phyloP scores from a whole-genome alignment of 805 yeast genomes.

The Candida rishiriensis region DNA sequence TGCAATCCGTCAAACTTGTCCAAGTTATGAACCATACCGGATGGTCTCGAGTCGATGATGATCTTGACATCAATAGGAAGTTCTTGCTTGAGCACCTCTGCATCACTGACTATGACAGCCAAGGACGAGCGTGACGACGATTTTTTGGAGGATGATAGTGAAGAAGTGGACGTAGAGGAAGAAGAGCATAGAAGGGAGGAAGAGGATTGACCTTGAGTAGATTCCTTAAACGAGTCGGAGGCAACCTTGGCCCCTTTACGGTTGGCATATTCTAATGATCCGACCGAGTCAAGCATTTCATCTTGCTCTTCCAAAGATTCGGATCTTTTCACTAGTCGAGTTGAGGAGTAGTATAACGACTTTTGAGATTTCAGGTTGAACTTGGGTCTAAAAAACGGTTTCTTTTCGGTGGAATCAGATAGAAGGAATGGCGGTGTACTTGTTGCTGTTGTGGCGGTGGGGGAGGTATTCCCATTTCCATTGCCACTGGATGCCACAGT shows the following conservation, averaged over 20 bases:
- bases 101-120: slow-evolving; percentile 1
- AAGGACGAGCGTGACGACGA: background rate
- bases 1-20: slow-evolving; percentile 21
- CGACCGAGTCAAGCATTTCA: slow-evolving; percentile 10
- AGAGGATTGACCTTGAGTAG: slow-evolving; percentile 1
- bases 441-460: too few species aligned
- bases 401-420: background rate
- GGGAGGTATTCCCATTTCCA: too few species aligned
- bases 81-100: slow-evolving; percentile 4
- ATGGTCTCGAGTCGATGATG: slow-evolving; percentile 26
- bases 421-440: too few species aligned
- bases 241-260: slow-evolving; percentile 9
- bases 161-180: background rate
- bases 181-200: slow-evolving; percentile 4
- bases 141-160: background rate
- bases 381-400: background rate
- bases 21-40: slow-evolving; percentile 17
- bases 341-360: background rate
- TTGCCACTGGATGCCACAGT: background rate
- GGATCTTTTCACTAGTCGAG: background rate
- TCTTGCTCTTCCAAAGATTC: slow-evolving; percentile 10
- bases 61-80: slow-evolving; percentile 22
- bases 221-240: slow-evolving; percentile 4
- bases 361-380: background rate
- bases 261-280: slow-evolving; percentile 7